Evolutionary conservation across 306 rosid species (phyloP), one percentile per base, ranked within the genome.

Genomic region (Citrullus amarus): DNA sequence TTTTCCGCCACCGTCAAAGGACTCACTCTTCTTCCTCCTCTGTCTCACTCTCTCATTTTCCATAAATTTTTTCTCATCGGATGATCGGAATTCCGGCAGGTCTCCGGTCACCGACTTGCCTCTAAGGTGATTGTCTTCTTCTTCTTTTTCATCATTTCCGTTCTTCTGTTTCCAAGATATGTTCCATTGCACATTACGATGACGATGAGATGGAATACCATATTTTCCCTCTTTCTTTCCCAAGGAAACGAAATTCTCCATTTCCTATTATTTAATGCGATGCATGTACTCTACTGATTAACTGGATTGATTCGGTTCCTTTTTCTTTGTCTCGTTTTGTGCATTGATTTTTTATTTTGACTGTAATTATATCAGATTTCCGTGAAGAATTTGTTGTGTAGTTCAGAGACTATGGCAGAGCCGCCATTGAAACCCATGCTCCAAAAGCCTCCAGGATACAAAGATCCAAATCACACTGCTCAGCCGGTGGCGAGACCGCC

Each of bases 401-500:
- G 7, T 59, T 50, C 83, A 8, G 48, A 30, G 55, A 28, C 38
- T 43, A 91, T 89, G 98, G 79, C 83, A 9, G 79, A 80, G 39
- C 59, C 77, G 63, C 77, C 88, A 17, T 75, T 1, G 12, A 87
- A 81, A 30, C 93, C 90, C 1, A 67, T 58, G 1, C 89, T 94
- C 62, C 88, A 88, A 82, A 92, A 88, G 65, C 98, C 98, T 9
- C 98, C 98, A 4, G 95, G 93, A 3, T 88, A 82, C 66, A 81
- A 72, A 54, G 87, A 84, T 80, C 86, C 89, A 15, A 48, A 2
- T 34, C 6, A 13, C 6, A 70, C 87, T 2, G 46, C 22, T 17
- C 57, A 3, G 30, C 82, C 81, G 20, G 18, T 59, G 50, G 57
- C 84, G 36, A 79, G 68, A 16, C 85, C 84, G 0, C 82, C 84